Base-by-base conservation (phyloP, 441 rosid genomes). In the Hura crepitans region DNA sequence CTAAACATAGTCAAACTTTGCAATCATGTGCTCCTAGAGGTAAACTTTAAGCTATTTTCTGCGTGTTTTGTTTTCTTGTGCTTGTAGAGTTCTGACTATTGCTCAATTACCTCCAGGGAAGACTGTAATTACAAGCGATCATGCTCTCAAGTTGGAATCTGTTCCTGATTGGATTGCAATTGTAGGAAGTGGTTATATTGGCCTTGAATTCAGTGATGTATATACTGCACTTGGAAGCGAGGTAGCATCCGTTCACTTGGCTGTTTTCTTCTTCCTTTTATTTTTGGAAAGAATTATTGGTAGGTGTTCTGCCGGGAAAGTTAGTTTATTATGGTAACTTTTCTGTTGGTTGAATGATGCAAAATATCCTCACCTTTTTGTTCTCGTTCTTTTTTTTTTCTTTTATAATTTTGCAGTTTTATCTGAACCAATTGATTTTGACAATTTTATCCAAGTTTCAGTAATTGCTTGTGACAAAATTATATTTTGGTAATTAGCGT, bases 191-290 rank as follows among this genome's bases (percentile, higher is more conserved):
- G 99, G 99, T 71, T 94, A 94, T 75, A 94, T 94, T 76, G 99
- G 99, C 78, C 96, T 94, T 25, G 97, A 92, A 86, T 94, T 94
- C 78, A 92, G 99, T 79, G 99, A 94, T 80, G 99, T 94, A 43
- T 94, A 92, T 80, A 94, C 99, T 68, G 99, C 99, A 63, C 94
- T 92, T 76, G 97, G 99, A 55, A 92, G 99, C 80, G 99, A 94
- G 97, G 99, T 92, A 82, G 59, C 51, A 20, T 53, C 73, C 9
- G 2, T 37, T 58, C 23, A 18, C 47, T 65, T 14, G 14, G 15
- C 23, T 37, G 6, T 54, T 47, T 64, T 27, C 35, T 27, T 57
- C 43, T 28, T 39, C 18, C 10, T 28, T 33, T 28, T 55, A 27
- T 63, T 46, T 11, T 51, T 12, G 42, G 43, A 42, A 56, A 57